Evolutionary conservation across 2,329 filamentous ascomycete genomes (phyloP).

Genomic region (Claviceps spartinae): DNA sequence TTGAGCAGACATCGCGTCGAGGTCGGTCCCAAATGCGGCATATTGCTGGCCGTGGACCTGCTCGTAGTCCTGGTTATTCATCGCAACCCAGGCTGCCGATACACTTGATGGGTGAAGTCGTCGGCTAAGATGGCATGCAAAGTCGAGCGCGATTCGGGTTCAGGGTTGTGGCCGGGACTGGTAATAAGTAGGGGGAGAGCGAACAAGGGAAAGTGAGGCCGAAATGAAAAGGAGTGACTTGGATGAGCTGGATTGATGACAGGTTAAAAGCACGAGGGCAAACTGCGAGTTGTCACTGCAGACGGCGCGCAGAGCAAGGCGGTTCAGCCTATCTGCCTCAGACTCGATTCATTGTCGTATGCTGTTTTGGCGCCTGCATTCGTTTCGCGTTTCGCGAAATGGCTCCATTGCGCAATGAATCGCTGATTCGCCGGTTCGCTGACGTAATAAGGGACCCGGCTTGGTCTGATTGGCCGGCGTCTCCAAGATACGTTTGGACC

Average conservation of each 20-base stretch:
- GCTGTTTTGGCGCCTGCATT: neutral
- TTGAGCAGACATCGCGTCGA: neutral
- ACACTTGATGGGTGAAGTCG: neutral
- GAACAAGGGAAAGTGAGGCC: neutral
- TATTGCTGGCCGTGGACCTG: conserved; percentile 3
- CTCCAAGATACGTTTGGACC: no score
- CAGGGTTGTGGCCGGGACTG: neutral
- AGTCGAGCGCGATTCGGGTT: no score
- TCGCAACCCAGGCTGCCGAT: neutral
- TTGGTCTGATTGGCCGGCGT: no score
- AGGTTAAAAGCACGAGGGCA: neutral
- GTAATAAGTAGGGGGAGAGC: neutral
- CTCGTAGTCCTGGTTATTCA: conserved; percentile 4
- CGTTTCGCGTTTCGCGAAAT: neutral
- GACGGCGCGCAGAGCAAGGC: neutral
- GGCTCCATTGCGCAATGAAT: neutral
- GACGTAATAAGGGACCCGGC: no score
- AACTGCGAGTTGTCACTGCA: neutral
- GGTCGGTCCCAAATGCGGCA: neutral
- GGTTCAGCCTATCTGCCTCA: neutral
- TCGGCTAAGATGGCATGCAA: neutral
- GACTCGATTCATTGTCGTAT: no score
- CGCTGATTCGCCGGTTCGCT: no score
- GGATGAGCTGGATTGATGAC: neutral
- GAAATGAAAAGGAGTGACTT: neutral